phyloP scores from a whole-genome alignment of 2,329 filamentous ascomycete genomes.

The Huntiella savannae region DNA sequence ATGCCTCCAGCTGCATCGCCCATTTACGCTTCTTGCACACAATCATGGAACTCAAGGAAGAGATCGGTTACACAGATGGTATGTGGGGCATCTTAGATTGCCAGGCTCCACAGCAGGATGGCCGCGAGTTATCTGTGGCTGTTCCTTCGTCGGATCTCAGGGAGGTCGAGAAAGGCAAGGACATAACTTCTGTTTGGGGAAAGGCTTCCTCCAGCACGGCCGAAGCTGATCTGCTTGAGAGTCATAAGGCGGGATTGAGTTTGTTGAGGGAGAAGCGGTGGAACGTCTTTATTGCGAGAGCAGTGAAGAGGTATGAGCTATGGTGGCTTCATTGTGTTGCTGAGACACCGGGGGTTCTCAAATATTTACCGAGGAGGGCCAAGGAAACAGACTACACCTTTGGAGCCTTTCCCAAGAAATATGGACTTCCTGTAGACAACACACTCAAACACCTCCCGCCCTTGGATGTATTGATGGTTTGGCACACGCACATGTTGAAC shows the following conservation, averaged over 20 bases:
- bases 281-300: slow-evolving; percentile 48
- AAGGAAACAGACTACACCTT: background rate
- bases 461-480: slow-evolving; percentile 56
- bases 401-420: background rate
- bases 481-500: slow-evolving; percentile 64
- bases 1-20: slow-evolving; percentile 39
- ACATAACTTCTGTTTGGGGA: background rate
- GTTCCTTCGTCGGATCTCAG: background rate
- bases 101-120: slow-evolving; percentile 16
- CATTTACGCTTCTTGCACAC: slow-evolving; percentile 57
- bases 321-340: slow-evolving; percentile 35
- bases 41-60: slow-evolving; percentile 47
- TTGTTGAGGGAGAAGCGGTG: slow-evolving; percentile 53
- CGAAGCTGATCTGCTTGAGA: slow-evolving; percentile 15
- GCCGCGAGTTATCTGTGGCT: background rate
- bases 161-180: too few species aligned
- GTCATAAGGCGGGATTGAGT: slow-evolving; percentile 20
- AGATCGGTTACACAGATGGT: slow-evolving; percentile 45
- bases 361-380: slow-evolving; percentile 12
- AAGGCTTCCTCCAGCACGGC: background rate
- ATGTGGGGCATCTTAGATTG: slow-evolving; percentile 44
- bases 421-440: slow-evolving; percentile 8
- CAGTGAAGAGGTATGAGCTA: slow-evolving; percentile 45
- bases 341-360: slow-evolving; percentile 17
- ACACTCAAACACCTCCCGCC: slow-evolving; percentile 3